A percentile compares a stretch with the other conserved stretches of the same genome.
Conservation (phyloP, 176 grass and related monocot species). For the Alopecurus myosuroides region DNA sequence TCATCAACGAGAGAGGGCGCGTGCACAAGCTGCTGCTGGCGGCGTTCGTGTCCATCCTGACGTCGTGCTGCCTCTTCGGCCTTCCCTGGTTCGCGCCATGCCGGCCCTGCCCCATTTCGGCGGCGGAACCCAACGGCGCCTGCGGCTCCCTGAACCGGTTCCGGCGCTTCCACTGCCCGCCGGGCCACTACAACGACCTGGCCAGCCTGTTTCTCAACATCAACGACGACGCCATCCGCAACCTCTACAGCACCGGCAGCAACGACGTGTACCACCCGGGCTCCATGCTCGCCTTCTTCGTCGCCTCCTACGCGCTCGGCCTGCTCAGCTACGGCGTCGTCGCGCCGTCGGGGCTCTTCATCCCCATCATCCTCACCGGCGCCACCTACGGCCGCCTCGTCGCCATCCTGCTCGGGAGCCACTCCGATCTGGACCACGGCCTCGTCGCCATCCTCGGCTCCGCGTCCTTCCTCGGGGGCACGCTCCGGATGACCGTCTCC, state of each 20-base stretch:
- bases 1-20: conserved; percentile 69
- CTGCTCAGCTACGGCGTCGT: conserved; percentile 93
- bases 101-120: conserved; percentile 50
- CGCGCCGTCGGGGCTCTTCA: conserved; percentile 76
- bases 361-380: conserved; percentile 90
- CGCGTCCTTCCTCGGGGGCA: conserved; percentile 84
- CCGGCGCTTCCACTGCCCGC: conserved; percentile 67
- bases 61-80: conserved; percentile 55
- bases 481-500: conserved; percentile 82
- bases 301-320: conserved; percentile 67
- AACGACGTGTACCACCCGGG: conserved; percentile 68
- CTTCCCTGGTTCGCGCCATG: conserved; percentile 82
- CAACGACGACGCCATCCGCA: conserved; percentile 90
- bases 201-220: conserved; percentile 88
- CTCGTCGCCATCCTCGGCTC: conserved; percentile 91
- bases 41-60: conserved; percentile 55
- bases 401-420: conserved; percentile 50
- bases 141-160: conserved; percentile 61
- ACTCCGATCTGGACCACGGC: conserved; percentile 76
- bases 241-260: conserved; percentile 67
- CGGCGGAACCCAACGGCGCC: background rate
- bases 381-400: conserved; percentile 80
- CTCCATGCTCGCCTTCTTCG: conserved; percentile 66
- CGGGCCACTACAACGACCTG: conserved; percentile 83
- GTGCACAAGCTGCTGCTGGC: conserved; percentile 65